Percentiles rank a stretch among this genome's conserved stretches.
phyloP scores from a whole-genome alignment of 2,329 filamentous ascomycete species.

The Aurifilum marmelostoma region DNA sequence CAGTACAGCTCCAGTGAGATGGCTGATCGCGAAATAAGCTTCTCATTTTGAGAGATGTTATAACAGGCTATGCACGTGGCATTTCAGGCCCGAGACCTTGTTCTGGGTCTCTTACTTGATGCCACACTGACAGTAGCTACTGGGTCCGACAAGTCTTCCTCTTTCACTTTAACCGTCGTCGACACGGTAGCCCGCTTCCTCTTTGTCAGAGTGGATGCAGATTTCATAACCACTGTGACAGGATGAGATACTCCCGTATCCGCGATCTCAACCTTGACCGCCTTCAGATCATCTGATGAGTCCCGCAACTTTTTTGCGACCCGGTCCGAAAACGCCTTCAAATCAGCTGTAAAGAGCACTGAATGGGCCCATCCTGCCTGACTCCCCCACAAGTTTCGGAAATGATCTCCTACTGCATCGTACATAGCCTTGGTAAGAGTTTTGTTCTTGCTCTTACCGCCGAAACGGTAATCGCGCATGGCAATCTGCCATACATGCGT shows the following conservation, averaged over 20 bases:
- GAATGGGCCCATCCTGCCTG: conserved; percentile 98
- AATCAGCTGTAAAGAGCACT: conserved; percentile 91
- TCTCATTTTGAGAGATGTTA: not conserved
- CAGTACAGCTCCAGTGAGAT: no score
- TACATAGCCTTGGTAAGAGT: conserved; percentile 89
- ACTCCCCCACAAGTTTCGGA: conserved; percentile 85
- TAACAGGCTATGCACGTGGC: not conserved
- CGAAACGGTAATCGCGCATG: conserved; percentile 92
- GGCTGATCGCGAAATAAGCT: not conserved
- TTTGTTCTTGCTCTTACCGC: conserved; percentile 72
- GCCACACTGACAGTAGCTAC: not conserved
- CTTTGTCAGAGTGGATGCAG: conserved; percentile 2
- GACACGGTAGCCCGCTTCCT: conserved; percentile 29
- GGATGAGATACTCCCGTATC: conserved; percentile 21
- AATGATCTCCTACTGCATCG: conserved; percentile 86
- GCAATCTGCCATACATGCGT: conserved; percentile 99
- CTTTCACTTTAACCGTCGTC: conserved; percentile 29
- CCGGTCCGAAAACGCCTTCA: conserved; percentile 79
- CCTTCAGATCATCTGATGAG: conserved; percentile 11
- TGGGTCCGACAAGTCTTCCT: conserved; percentile 3
- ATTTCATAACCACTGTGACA: conserved; percentile 3
- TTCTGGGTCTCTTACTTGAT: conserved; percentile 4
- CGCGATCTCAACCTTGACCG: conserved; percentile 37
- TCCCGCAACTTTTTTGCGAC: conserved; percentile 38
- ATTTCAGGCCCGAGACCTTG: not conserved